Conservation (phyloP, 2,329 filamentous ascomycete genomes). For the Chalaropsis ovoidea region DNA sequence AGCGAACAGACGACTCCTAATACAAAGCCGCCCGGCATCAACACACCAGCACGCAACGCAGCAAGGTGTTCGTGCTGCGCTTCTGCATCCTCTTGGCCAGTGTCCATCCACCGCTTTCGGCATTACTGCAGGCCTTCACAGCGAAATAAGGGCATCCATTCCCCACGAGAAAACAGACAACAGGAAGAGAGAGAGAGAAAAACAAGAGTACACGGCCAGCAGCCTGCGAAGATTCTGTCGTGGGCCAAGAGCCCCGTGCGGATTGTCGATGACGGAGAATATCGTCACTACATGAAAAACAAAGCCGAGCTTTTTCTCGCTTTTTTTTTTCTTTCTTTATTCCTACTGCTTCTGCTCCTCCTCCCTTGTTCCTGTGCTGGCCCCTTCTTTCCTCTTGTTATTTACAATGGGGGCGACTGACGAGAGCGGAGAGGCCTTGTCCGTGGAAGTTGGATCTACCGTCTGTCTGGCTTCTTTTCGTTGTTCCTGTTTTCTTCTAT, state of each 20-base stretch:
- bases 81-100: slow-evolving; percentile 6
- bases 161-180: not conserved
- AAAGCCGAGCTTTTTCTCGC: not conserved
- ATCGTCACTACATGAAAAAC: not conserved
- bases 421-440: not conserved
- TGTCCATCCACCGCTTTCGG: slow-evolving; percentile 5
- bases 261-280: not conserved
- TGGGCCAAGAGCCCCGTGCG: slow-evolving; percentile 2
- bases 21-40: not conserved
- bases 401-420: not conserved
- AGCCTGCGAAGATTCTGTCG: not conserved
- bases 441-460: not conserved
- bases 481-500: too few species aligned
- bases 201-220: not conserved
- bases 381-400: not conserved
- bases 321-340: not conserved
- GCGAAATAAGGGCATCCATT: not conserved
- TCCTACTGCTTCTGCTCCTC: not conserved
- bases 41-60: not conserved
- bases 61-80: not conserved
- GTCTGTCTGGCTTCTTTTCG: not conserved
- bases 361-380: not conserved
- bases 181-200: too few species aligned
- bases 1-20: not conserved
- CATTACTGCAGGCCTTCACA: slow-evolving; percentile 7